phyloP scores from a whole-genome alignment of 1,139 yeast genomes.

The Pichia sp. region DNA sequence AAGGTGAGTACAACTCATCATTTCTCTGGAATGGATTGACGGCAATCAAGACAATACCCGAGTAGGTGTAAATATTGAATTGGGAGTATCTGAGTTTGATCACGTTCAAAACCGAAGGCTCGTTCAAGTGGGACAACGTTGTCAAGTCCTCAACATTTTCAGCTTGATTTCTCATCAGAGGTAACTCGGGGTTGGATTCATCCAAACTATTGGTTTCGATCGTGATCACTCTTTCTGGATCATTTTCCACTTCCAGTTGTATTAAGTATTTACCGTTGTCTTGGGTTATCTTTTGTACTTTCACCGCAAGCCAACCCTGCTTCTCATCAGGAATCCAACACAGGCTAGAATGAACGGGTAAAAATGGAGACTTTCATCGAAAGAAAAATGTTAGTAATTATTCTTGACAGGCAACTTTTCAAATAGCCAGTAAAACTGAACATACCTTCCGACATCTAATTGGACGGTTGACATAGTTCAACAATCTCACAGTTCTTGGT shows the following conservation, averaged over 20 bases:
- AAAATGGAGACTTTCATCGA: neutral
- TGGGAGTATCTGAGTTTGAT: conserved; percentile 85
- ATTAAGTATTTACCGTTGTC: conserved; percentile 52
- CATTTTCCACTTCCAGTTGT: conserved; percentile 56
- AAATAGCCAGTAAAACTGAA: too few relatives aligned
- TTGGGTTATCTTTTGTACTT: conserved; percentile 54
- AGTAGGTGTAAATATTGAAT: conserved; percentile 87
- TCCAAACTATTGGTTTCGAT: conserved; percentile 44
- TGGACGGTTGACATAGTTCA: conserved; percentile 13
- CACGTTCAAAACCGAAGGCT: conserved; percentile 95
- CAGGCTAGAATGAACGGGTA: conserved; percentile 41
- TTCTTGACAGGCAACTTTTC: too few relatives aligned
- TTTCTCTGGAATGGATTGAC: conserved; percentile 92
- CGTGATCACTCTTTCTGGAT: conserved; percentile 47
- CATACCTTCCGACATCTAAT: conserved; percentile 17
- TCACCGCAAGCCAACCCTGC: conserved; percentile 90
- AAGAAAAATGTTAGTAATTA: neutral
- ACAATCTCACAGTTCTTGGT: neutral
- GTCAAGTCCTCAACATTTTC: conserved; percentile 96
- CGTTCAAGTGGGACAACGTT: conserved; percentile 84
- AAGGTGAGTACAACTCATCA: conserved; percentile 86
- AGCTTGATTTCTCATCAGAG: conserved; percentile 86
- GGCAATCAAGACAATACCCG: conserved; percentile 95
- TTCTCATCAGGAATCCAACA: conserved; percentile 94
- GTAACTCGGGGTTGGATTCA: conserved; percentile 54